phyloP scores from a whole-genome alignment of 208 protist genomes.

The Wallacemonas sp. region DNA sequence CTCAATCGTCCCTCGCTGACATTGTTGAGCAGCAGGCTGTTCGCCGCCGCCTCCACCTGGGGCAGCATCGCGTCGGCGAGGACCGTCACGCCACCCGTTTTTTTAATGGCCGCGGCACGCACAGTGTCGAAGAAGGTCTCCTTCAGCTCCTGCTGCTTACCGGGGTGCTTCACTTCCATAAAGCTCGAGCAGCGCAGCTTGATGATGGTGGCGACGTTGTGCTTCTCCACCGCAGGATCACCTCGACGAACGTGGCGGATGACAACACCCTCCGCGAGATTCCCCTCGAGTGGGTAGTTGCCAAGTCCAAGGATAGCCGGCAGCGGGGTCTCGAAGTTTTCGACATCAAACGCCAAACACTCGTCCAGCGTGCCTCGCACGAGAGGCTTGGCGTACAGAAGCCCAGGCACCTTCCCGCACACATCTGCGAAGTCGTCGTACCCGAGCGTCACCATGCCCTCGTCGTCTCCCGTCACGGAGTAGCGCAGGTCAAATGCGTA shows the following conservation, averaged over 20 bases:
- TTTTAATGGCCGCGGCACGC: constrained; percentile 58
- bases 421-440: constrained; percentile 84
- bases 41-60: constrained; percentile 78
- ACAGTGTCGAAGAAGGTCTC: constrained; percentile 88
- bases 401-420: constrained; percentile 61
- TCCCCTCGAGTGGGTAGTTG: constrained; percentile 88
- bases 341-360: constrained; percentile 88
- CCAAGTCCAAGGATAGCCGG: constrained; percentile 81
- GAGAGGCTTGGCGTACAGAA: constrained; percentile 75
- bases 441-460: constrained; percentile 71
- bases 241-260: constrained; percentile 82
- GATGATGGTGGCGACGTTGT: constrained; percentile 83
- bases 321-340: constrained; percentile 84
- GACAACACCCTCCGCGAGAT: constrained; percentile 88
- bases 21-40: constrained; percentile 80
- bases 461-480: constrained; percentile 71
- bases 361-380: constrained; percentile 81
- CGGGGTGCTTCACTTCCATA: constrained; percentile 89
- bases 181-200: constrained; percentile 88
- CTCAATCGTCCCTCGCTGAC: constrained; percentile 82
- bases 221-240: constrained; percentile 56
- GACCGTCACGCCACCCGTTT: constrained; percentile 55
- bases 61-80: constrained; percentile 79
- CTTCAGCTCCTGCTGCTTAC: constrained; percentile 90
- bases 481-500: constrained; percentile 89